phyloP scores from a whole-genome alignment of 2,329 filamentous ascomycete genomes.

The Whalleya microplaca region DNA sequence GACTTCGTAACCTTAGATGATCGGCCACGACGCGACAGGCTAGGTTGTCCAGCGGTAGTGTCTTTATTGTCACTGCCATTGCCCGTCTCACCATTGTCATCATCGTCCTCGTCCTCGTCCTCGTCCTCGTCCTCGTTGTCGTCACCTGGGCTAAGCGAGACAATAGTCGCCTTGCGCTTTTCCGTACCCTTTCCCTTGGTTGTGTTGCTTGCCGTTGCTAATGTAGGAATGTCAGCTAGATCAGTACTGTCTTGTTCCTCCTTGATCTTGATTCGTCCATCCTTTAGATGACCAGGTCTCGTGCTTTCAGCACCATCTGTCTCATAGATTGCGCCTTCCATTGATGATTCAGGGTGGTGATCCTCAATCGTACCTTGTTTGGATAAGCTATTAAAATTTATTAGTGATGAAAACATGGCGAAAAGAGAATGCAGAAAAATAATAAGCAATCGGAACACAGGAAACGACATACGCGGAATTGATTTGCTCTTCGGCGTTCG shows the following conservation, averaged over 20 bases:
- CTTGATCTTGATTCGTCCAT: neutral
- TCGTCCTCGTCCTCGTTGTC: neutral
- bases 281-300: neutral
- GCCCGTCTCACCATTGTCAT: no score
- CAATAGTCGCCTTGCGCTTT: neutral
- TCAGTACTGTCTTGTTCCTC: neutral
- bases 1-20: neutral
- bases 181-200: neutral
- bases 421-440: neutral
- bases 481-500: neutral
- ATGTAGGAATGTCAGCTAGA: neutral
- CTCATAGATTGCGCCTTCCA: neutral
- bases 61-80: neutral
- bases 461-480: neutral
- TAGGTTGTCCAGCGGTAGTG: no score
- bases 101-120: neutral
- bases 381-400: neutral
- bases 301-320: neutral
- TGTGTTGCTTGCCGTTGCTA: neutral
- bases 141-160: neutral
- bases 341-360: neutral
- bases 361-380: neutral
- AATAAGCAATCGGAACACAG: neutral
- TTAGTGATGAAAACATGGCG: neutral
- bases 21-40: conserved; percentile 7